Percentiles rank a stretch among this genome's conserved stretches.
phyloP scores from a whole-genome alignment of 1,284 basidiomycete species.

The Athelia sp. region DNA sequence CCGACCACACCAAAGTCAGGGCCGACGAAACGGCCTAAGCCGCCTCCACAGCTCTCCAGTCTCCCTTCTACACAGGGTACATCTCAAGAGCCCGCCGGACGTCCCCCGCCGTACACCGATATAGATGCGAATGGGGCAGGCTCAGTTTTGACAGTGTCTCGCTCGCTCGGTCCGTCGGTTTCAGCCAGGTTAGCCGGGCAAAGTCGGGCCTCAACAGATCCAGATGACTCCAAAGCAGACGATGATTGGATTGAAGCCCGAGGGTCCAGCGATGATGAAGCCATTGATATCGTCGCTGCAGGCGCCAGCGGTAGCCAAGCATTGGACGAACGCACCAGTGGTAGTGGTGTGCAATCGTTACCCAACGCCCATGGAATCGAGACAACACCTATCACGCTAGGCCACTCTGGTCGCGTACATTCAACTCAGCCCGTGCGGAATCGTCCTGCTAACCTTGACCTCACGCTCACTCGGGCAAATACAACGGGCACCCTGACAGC shows the following conservation, averaged over 20 bases:
- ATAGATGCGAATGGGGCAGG: slow-evolving; percentile 13
- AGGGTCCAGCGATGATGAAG: slow-evolving; percentile 73
- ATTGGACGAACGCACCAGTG: slow-evolving; percentile 76
- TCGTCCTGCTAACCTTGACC: slow-evolving; percentile 62
- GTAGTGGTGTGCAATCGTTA: slow-evolving; percentile 32
- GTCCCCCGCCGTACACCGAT: slow-evolving; percentile 52
- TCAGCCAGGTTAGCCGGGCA: slow-evolving; percentile 7
- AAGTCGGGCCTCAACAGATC: slow-evolving; percentile 21
- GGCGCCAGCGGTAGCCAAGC: slow-evolving; percentile 73
- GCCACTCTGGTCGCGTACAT: not conserved
- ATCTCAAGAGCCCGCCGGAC: slow-evolving; percentile 33
- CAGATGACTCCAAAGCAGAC: slow-evolving; percentile 45
- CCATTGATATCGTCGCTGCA: slow-evolving; percentile 73
- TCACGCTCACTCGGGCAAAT: slow-evolving; percentile 39
- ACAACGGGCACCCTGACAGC: slow-evolving; percentile 19
- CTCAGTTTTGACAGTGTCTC: not conserved
- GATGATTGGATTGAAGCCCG: slow-evolving; percentile 54
- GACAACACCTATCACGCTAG: slow-evolving; percentile 9
- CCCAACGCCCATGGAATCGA: slow-evolving; percentile 21
- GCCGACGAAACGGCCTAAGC: slow-evolving; percentile 13
- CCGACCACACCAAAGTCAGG: slow-evolving; percentile 16
- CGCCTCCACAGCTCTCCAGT: slow-evolving; percentile 12
- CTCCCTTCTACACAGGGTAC: slow-evolving; percentile 18
- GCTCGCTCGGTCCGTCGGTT: not conserved
- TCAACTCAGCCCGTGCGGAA: slow-evolving; percentile 26